A percentile compares a stretch with the other conserved stretches of the same genome.
Conservation (phyloP, 805 yeast species). For the Yarrowia alimentaria region DNA sequence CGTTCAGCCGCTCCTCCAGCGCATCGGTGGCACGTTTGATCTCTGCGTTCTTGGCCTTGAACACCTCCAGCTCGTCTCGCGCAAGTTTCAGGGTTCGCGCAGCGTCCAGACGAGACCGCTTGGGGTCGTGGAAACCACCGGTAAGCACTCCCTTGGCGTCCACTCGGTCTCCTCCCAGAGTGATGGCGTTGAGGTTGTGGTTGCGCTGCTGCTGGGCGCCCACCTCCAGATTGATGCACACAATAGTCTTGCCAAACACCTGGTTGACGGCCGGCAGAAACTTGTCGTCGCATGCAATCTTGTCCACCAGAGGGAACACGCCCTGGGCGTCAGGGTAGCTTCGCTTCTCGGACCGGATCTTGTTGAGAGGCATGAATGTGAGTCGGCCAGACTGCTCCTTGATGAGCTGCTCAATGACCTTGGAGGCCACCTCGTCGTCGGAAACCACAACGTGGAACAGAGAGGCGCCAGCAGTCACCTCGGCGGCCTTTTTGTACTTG, state of each 20-base stretch:
- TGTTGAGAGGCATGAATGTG: slow-evolving; percentile 85
- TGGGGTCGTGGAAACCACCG: slow-evolving; percentile 81
- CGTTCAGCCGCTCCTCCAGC: slow-evolving; percentile 54
- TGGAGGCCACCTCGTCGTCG: slow-evolving; percentile 76
- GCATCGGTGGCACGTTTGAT: slow-evolving; percentile 5
- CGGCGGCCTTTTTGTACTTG: slow-evolving; percentile 81
- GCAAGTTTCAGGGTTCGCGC: slow-evolving; percentile 57
- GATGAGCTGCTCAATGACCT: slow-evolving; percentile 71
- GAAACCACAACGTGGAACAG: slow-evolving; percentile 89
- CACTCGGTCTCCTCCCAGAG: slow-evolving; percentile 88
- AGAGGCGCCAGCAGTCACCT: slow-evolving; percentile 83
- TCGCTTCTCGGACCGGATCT: slow-evolving; percentile 48
- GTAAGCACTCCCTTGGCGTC: slow-evolving; percentile 79
- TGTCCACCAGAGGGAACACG: slow-evolving; percentile 68
- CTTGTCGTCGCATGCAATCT: slow-evolving; percentile 59
- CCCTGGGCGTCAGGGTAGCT: slow-evolving; percentile 58
- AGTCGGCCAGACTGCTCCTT: slow-evolving; percentile 76
- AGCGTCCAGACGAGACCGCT: slow-evolving; percentile 67
- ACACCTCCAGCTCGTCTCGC: slow-evolving; percentile 42
- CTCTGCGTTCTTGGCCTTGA: no score
- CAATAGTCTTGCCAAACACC: slow-evolving; percentile 77
- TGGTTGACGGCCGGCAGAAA: slow-evolving; percentile 70
- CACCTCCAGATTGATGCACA: slow-evolving; percentile 63
- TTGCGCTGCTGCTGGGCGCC: slow-evolving; percentile 67
- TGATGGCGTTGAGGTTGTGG: slow-evolving; percentile 68